Conservation (phyloP, 2,329 filamentous ascomycete species). For the Bertia moriformis region DNA sequence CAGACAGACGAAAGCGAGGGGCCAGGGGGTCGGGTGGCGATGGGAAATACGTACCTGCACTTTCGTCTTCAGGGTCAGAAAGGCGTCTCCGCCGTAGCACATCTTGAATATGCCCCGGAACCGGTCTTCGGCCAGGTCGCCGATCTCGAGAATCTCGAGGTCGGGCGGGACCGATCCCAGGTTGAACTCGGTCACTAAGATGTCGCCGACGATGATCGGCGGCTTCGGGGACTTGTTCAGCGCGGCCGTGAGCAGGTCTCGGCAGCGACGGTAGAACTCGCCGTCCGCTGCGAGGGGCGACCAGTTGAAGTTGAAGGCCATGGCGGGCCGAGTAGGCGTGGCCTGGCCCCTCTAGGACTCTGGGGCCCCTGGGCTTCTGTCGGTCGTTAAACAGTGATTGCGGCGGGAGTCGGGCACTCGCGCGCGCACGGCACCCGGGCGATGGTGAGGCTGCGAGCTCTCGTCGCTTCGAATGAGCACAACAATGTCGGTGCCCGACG, state of each 20-base stretch:
- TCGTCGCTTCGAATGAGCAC: too few relatives aligned
- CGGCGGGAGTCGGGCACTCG: too few relatives aligned
- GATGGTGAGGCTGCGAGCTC: too few relatives aligned
- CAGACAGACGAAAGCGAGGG: not conserved
- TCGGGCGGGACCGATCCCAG: conserved; percentile 87
- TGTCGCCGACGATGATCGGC: conserved; percentile 98
- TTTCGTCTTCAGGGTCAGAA: conserved; percentile 83
- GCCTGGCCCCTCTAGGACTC: too few relatives aligned
- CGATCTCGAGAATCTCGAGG: conserved; percentile 92
- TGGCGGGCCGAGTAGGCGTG: conserved; percentile 22
- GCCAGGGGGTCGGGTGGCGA: conserved; percentile 2
- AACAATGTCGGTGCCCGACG: too few relatives aligned
- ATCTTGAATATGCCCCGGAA: conserved; percentile 99
- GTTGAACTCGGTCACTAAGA: conserved; percentile 94
- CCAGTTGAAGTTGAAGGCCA: conserved; percentile 99
- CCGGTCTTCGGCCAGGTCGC: conserved; percentile 88
- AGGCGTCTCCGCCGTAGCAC: conserved; percentile 92
- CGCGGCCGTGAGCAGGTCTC: conserved; percentile 84
- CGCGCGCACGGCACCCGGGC: too few relatives aligned
- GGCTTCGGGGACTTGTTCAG: conserved; percentile 97
- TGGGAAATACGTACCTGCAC: conserved; percentile 56
- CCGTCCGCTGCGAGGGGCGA: conserved; percentile 94
- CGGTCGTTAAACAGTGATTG: too few relatives aligned
- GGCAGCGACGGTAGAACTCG: conserved; percentile 74
- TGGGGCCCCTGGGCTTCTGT: too few relatives aligned